Percentiles rank a stretch among this genome's conserved stretches.
Conservation (phyloP, 768 basidiomycete species). For the Nevesoporus exiguus region DNA sequence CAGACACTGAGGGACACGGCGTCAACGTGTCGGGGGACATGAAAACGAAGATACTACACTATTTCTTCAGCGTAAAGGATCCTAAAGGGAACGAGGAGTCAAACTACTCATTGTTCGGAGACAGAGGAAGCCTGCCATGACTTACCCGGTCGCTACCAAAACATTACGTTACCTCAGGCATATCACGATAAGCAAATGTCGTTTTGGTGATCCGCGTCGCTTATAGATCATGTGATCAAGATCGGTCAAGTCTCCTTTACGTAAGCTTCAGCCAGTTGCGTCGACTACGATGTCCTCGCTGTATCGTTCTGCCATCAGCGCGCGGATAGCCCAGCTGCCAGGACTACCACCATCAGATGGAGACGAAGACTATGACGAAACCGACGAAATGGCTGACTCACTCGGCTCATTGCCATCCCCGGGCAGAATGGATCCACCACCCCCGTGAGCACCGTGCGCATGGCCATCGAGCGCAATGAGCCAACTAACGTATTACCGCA, state of each 20-base stretch:
- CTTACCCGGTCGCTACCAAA: too few relatives aligned
- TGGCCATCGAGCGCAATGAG: not conserved
- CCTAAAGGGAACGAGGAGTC: too few relatives aligned
- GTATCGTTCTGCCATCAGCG: constrained; percentile 72
- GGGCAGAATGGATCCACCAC: constrained; percentile 54
- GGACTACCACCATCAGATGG: constrained; percentile 35
- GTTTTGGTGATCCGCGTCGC: too few relatives aligned
- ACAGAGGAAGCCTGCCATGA: too few relatives aligned
- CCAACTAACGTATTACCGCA: constrained; percentile 18
- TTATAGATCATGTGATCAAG: not conserved
- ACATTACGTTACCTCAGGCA: too few relatives aligned
- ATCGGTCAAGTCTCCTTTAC: not conserved
- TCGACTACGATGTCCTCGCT: constrained; percentile 56
- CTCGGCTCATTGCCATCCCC: constrained; percentile 56
- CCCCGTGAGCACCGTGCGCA: constrained; percentile 46
- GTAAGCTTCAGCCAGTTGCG: not conserved
- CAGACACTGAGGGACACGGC: too few relatives aligned
- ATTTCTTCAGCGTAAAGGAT: too few relatives aligned
- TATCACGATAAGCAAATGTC: too few relatives aligned
- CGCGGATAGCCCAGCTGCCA: constrained; percentile 75
- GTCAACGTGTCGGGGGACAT: too few relatives aligned
- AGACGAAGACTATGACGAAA: constrained; percentile 39
- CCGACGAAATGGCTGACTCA: constrained; percentile 52
- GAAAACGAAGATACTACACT: too few relatives aligned
- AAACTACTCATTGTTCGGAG: too few relatives aligned